Conservation (phyloP, 2,329 filamentous ascomycete genomes). For the Thielaviopsis populi region DNA sequence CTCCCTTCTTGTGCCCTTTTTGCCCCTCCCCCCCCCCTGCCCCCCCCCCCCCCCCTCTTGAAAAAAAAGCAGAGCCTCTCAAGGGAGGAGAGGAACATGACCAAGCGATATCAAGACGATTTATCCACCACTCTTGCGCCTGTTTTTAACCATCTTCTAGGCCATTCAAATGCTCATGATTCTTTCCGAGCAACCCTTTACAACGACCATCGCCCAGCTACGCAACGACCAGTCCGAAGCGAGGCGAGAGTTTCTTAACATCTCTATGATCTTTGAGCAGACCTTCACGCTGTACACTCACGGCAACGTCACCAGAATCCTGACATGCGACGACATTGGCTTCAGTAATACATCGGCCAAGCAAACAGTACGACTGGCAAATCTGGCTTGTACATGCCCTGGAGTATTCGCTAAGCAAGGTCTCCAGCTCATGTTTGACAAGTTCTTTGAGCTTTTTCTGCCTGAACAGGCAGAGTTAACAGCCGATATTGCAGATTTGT, state of each 20-base stretch:
- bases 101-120: neutral
- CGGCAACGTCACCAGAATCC: slow-evolving; percentile 19
- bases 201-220: slow-evolving; percentile 22
- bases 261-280: slow-evolving; percentile 24
- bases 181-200: slow-evolving; percentile 24
- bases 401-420: slow-evolving; percentile 16
- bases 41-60: too few species aligned
- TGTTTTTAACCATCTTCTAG: slow-evolving; percentile 15
- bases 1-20: neutral
- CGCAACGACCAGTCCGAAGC: slow-evolving; percentile 23
- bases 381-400: slow-evolving; percentile 14
- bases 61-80: too few species aligned
- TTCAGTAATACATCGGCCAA: slow-evolving; percentile 25
- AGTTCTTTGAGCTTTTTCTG: slow-evolving; percentile 30
- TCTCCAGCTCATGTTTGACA: slow-evolving; percentile 32
- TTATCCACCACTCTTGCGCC: neutral
- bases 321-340: slow-evolving; percentile 26
- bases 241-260: slow-evolving; percentile 24
- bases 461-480: slow-evolving; percentile 14
- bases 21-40: too few species aligned
- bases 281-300: slow-evolving; percentile 25
- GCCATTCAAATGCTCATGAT: slow-evolving; percentile 27
- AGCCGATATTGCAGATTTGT: slow-evolving; percentile 15
- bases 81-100: neutral
- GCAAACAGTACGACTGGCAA: slow-evolving; percentile 17